Evolutionary conservation across 2,329 filamentous ascomycete genomes (phyloP).

Genomic region (Cryphonectria japonica): DNA sequence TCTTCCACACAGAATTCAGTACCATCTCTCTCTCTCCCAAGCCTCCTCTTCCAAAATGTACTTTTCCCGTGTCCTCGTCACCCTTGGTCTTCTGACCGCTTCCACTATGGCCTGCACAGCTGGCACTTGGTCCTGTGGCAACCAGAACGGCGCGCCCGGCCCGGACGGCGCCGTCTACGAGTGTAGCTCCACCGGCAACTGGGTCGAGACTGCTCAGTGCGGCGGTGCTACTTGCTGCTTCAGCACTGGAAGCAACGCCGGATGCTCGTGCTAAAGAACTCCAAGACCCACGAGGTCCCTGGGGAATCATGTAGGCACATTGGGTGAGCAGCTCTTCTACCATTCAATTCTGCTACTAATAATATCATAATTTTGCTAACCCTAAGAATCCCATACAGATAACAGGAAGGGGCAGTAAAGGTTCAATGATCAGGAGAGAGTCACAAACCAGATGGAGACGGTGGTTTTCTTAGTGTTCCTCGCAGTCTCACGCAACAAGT

Average conservation of each 20-base stretch:
- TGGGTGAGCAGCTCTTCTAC: neutral
- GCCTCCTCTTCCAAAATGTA: conserved; percentile 10
- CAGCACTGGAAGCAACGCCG: conserved; percentile 4
- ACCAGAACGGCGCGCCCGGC: conserved; percentile 20
- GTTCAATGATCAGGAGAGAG: neutral
- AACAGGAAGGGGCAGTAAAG: neutral
- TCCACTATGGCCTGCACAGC: conserved; percentile 16
- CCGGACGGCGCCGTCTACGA: conserved; percentile 23
- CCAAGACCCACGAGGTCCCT: neutral
- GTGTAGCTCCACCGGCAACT: conserved; percentile 19
- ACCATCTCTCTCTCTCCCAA: no score
- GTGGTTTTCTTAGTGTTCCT: neutral
- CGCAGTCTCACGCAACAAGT: neutral
- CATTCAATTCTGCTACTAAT: neutral
- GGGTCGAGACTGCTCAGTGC: conserved; percentile 19
- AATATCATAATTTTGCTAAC: neutral
- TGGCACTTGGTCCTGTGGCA: conserved; percentile 17
- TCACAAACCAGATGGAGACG: neutral
- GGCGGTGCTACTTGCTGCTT: conserved; percentile 4
- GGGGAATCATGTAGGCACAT: neutral
- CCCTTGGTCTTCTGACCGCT: conserved; percentile 16
- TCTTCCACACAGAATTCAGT: neutral
- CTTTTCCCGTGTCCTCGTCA: conserved; percentile 15
- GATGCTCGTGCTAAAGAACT: conserved; percentile 12
- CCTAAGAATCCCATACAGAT: neutral